Percentiles rank a stretch among this genome's conserved stretches.
Evolutionary conservation across 176 grass and related monocot species (phyloP).

Genomic region (Panicum miliaceum): DNA sequence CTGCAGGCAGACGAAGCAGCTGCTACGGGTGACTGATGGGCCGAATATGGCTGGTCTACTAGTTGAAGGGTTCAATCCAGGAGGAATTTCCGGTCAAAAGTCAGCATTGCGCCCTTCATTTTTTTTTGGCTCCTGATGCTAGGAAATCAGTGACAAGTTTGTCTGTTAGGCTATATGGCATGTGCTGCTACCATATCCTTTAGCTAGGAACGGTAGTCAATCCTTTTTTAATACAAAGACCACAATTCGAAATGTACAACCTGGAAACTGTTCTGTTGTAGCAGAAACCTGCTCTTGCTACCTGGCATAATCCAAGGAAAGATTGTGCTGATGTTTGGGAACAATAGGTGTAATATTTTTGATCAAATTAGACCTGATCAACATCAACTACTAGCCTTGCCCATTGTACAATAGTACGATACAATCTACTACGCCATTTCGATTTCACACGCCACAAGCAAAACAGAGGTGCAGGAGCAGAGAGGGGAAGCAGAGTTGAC

Average conservation of each 20-base stretch:
- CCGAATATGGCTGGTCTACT: neutral
- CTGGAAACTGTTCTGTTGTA: neutral
- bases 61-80: neutral
- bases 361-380: too few relatives aligned
- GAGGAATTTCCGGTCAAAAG: neutral
- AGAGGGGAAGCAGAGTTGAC: neutral
- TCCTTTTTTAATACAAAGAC: neutral
- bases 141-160: neutral
- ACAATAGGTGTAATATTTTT: too few relatives aligned
- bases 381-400: too few relatives aligned
- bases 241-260: neutral
- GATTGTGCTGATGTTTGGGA: too few relatives aligned
- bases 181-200: neutral
- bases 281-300: neutral
- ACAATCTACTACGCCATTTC: too few relatives aligned
- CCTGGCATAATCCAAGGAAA: neutral
- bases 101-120: neutral
- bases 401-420: too few relatives aligned
- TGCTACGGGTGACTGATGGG: neutral
- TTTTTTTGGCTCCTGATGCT: neutral
- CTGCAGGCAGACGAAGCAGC: neutral
- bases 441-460: neutral
- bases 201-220: neutral
- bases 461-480: neutral
- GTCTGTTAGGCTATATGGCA: neutral